These are phyloP conservation scores for Trichocladium uniseriatum DNA, from an alignment of 495 filamentous ascomycete genomes.

Conservation along the genomic window DNA sequence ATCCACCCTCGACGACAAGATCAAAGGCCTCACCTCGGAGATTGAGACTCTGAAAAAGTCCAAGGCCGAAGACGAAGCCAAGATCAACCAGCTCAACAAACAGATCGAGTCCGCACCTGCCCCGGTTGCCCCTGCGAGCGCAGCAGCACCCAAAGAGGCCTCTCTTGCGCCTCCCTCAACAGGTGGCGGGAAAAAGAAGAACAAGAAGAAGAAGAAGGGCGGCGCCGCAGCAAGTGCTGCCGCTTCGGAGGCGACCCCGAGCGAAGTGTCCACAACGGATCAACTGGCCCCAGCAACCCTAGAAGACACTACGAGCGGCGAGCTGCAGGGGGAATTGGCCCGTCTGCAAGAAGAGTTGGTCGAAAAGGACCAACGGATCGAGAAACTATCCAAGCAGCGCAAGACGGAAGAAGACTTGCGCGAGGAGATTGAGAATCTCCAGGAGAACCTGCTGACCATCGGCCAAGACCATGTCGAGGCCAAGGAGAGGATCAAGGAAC, in stretches of 20 bases:
- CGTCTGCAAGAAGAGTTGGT: slow-evolving; percentile 51
- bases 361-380: slow-evolving; percentile 65
- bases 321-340: slow-evolving; percentile 34
- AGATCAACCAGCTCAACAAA: slow-evolving; percentile 27
- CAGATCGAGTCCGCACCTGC: slow-evolving; percentile 23
- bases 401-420: slow-evolving; percentile 69
- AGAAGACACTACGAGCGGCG: slow-evolving; percentile 18
- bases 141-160: slow-evolving; percentile 7
- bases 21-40: slow-evolving; percentile 24
- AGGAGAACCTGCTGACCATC: slow-evolving; percentile 64
- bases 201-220: slow-evolving; percentile 84
- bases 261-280: slow-evolving; percentile 22
- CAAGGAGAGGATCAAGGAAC: slow-evolving; percentile 63
- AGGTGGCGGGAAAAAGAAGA: slow-evolving; percentile 62
- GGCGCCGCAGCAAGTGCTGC: slow-evolving; percentile 32
- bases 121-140: slow-evolving; percentile 8
- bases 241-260: slow-evolving; percentile 12
- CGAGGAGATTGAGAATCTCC: slow-evolving; percentile 79
- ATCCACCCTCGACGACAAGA: slow-evolving; percentile 24
- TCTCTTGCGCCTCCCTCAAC: slow-evolving; percentile 13
- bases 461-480: slow-evolving; percentile 76
- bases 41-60: slow-evolving; percentile 30
- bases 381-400: slow-evolving; percentile 52
- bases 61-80: slow-evolving; percentile 26
- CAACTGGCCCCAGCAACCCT: slow-evolving; percentile 16